Conservation (phyloP, 2,329 filamentous ascomycete species). For the Penicillium oxalicum region DNA sequence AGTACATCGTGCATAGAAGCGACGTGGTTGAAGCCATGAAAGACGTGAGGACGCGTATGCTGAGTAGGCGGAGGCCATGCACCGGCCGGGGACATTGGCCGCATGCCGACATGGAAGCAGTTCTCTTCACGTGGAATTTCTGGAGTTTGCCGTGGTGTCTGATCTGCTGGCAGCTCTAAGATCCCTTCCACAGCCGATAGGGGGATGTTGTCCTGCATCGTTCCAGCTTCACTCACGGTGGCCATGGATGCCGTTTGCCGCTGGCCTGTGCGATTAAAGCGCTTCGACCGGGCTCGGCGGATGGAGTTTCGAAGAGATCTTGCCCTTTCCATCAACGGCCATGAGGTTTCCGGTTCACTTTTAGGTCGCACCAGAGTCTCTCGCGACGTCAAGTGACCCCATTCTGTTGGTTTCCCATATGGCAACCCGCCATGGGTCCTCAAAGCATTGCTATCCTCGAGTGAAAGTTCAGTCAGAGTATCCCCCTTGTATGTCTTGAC, state of each 20-base stretch:
- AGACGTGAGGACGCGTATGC: conserved; percentile 19
- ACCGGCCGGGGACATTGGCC: conserved; percentile 24
- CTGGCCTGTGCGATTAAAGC: conserved; percentile 25
- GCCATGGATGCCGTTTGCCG: conserved; percentile 27
- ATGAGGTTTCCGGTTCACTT: conserved; percentile 18
- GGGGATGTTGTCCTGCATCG: conserved; percentile 25
- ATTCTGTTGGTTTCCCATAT: conserved; percentile 32
- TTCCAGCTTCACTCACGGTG: conserved; percentile 26
- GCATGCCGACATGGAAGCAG: conserved; percentile 21
- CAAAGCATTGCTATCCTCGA: conserved; percentile 28
- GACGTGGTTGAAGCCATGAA: conserved; percentile 21
- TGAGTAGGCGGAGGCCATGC: conserved; percentile 27
- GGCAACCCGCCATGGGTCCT: conserved; percentile 31
- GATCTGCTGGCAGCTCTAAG: conserved; percentile 31
- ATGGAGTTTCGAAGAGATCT: conserved; percentile 31
- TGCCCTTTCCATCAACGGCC: conserved; percentile 23
- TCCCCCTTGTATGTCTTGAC: conserved; percentile 22
- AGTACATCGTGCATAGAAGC: conserved; percentile 14
- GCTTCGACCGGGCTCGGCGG: conserved; percentile 30
- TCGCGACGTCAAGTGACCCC: conserved; percentile 29
- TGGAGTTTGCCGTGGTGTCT: conserved; percentile 33
- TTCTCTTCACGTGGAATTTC: conserved; percentile 25
- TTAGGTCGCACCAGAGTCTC: conserved; percentile 24
- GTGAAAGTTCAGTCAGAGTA: conserved; percentile 28
- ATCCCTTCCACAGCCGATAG: conserved; percentile 32